Evolutionary conservation across 306 rosid genomes (phyloP), one percentile per base, ranked within the genome.

Genomic region (Ormosia emarginata): DNA sequence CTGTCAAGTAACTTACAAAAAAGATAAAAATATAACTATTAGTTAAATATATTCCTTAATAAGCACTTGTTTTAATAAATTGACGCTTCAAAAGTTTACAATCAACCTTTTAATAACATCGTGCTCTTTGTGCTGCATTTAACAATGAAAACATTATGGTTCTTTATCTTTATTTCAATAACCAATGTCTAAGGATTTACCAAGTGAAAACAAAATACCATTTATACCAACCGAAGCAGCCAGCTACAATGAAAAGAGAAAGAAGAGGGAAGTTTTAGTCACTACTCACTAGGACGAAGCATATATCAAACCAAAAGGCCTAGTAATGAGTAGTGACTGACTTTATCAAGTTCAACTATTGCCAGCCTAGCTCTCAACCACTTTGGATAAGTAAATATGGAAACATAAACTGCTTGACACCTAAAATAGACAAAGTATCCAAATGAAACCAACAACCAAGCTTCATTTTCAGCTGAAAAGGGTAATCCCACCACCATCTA

Each of bases 311-410:
- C 67, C 75, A 41, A 79, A 81, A 69, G 71, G 61, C 29, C 15
- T 37, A 3, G 33, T 18, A 34, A 14, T 30, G 79, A 67, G 81
- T 49, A 59, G 76, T 85, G 93, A 57, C 74, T 83, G 86, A 79
- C 83, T 47, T 18, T 6, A 78, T 87, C 59, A 79, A 57, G 84
- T 80, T 82, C 46, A 84, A 86, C 82, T 37, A 87, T 55, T 87
- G 92, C 95, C 97, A 93, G 95, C 63, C 90, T 91, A 87, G 94
- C 94, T 61, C 41, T 81, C 84, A 82, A 86, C 82, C 46, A 88
- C 81, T 82, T 41, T 61, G 87, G 87, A 83, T 77, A 87, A 85
- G 87, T 59, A 74, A 81, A 67, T 67, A 73, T 79, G 87, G 85
- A 36, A 64, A 85, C 59, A 53, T 17, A 73, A 74, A 76, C 77